A percentile compares a stretch with the other conserved stretches of the same genome.
phyloP scores from a whole-genome alignment of 805 yeast species.

The Monosporozyma siamensis region DNA sequence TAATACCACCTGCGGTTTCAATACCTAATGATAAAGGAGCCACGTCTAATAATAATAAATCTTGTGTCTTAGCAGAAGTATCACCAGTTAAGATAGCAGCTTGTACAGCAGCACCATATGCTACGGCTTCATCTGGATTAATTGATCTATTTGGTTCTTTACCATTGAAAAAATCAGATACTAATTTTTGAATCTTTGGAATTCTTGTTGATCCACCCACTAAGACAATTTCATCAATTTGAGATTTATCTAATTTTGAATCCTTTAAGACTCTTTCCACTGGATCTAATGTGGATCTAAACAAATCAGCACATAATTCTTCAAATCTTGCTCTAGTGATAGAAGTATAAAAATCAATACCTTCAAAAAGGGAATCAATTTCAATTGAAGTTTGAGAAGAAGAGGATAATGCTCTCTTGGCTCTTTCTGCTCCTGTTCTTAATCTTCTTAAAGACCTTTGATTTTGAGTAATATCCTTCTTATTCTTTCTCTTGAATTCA shows the following conservation, averaged over 20 bases:
- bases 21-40: conserved; percentile 96
- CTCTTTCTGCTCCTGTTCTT: conserved; percentile 97
- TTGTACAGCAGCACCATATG: conserved; percentile 98
- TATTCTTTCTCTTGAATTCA: conserved; percentile 93
- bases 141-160: conserved; percentile 94
- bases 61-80: conserved; percentile 93
- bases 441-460: conserved; percentile 95
- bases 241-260: conserved; percentile 81
- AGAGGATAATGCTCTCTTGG: conserved; percentile 94
- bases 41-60: conserved; percentile 86
- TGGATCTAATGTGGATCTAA: conserved; percentile 90
- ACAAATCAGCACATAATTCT: conserved; percentile 87
- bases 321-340: conserved; percentile 96
- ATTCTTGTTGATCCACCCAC: conserved; percentile 99
- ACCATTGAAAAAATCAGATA: conserved; percentile 93
- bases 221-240: conserved; percentile 83
- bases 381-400: conserved; percentile 92
- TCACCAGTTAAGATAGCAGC: conserved; percentile 96
- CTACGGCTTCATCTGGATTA: conserved; percentile 98
- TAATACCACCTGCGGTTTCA: conserved; percentile 99
- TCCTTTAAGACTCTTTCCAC: conserved; percentile 92
- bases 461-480: conserved; percentile 80
- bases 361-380: conserved; percentile 90
- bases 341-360: conserved; percentile 92
- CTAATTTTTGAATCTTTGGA: conserved; percentile 93